A percentile compares a stretch with the other conserved stretches of the same genome.
These are phyloP conservation scores for Neurospora sp. DNA, from an alignment of 495 filamentous ascomycete genomes.

Conservation along the genomic window DNA sequence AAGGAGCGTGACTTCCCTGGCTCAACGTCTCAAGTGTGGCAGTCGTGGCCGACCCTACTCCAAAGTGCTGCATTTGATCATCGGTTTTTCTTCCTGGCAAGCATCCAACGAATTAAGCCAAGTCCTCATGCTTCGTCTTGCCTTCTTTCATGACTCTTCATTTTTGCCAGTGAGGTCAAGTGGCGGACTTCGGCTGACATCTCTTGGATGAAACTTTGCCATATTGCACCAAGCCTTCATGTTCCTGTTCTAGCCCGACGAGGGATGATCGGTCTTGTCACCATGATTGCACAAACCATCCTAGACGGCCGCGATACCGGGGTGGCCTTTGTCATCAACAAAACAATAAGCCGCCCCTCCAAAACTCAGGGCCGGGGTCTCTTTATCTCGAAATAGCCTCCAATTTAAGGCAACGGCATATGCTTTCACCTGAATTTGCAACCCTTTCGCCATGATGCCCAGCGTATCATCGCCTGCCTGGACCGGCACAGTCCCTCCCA, in stretches of 20 bases:
- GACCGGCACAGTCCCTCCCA: neutral
- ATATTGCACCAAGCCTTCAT: neutral
- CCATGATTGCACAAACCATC: neutral
- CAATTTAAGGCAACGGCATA: neutral
- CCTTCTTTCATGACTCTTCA: neutral
- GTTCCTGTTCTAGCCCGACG: neutral
- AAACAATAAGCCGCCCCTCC: neutral
- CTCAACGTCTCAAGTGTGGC: neutral
- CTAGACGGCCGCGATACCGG: neutral
- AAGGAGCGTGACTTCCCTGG: neutral
- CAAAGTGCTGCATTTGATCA: neutral
- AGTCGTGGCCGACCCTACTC: neutral
- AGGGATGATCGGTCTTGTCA: neutral
- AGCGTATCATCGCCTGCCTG: neutral
- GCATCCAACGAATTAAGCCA: neutral
- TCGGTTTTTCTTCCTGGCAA: neutral
- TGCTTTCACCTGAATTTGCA: neutral
- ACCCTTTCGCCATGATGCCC: neutral
- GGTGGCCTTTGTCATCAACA: neutral
- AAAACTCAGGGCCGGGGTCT: neutral
- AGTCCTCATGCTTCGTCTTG: neutral
- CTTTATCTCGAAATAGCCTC: neutral
- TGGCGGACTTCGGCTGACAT: neutral
- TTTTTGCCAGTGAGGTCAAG: neutral
- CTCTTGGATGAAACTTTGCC: neutral